phyloP scores from a whole-genome alignment of 257 asterid genomes.

The Solanum etuberosum region DNA sequence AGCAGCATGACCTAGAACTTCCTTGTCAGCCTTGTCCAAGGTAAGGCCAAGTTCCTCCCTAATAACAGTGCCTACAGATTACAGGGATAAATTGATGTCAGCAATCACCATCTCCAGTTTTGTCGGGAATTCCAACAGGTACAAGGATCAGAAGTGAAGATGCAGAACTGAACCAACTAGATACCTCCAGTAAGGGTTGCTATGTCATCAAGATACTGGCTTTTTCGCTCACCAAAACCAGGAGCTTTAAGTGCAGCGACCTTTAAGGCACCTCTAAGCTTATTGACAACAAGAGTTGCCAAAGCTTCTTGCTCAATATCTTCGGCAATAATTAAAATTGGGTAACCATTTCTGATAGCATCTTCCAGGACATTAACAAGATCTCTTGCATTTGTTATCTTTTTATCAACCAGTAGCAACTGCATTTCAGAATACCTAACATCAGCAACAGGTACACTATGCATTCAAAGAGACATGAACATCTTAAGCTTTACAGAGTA shows the following conservation, averaged over 20 bases:
- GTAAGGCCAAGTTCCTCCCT: constrained; percentile 87
- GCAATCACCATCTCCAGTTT: neutral
- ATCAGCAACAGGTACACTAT: neutral
- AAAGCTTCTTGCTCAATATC: constrained; percentile 97
- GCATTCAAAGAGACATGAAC: neutral
- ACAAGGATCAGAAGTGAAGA: neutral
- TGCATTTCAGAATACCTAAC: constrained; percentile 20
- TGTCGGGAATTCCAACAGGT: neutral
- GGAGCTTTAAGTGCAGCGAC: constrained; percentile 99
- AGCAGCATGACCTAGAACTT: constrained; percentile 89
- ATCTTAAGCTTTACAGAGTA: neutral
- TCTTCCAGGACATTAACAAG: constrained; percentile 72
- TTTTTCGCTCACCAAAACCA: constrained; percentile 95
- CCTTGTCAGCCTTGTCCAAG: constrained; percentile 84
- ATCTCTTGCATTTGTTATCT: constrained; percentile 90
- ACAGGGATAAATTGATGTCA: neutral
- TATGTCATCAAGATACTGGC: constrained; percentile 95
- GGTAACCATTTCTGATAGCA: constrained; percentile 82
- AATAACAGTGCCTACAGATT: constrained; percentile 69
- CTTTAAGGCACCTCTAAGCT: constrained; percentile 82
- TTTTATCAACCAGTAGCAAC: constrained; percentile 90
- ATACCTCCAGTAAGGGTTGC: constrained; percentile 93
- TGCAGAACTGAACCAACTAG: neutral
- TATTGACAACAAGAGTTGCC: constrained; percentile 97
- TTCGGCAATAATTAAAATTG: constrained; percentile 83